phyloP scores from a whole-genome alignment of 2,329 filamentous ascomycete genomes.

The Ophiocordyceps camponoti-rufipedis region DNA sequence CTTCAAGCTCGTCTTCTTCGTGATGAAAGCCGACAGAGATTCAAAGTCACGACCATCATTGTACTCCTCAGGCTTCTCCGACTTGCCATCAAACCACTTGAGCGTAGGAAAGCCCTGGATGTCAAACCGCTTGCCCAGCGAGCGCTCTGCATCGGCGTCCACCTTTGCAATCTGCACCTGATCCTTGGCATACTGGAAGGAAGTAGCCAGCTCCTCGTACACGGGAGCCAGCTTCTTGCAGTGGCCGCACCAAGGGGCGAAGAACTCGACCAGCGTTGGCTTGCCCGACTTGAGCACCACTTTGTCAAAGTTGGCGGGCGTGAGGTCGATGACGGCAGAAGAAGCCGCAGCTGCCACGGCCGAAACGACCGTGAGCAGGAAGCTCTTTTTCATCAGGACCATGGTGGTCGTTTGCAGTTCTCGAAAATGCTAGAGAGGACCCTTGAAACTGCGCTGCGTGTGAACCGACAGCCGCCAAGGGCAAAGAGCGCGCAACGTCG shows the following conservation, averaged over 20 bases:
- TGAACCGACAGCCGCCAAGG: too few relatives aligned
- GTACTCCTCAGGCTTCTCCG: conserved; percentile 69
- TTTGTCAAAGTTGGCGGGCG: conserved; percentile 79
- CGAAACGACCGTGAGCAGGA: conserved; percentile 36
- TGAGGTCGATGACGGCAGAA: conserved; percentile 78
- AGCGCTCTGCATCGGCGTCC: conserved; percentile 77
- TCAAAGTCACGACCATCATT: conserved; percentile 76
- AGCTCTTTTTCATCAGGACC: conserved; percentile 38
- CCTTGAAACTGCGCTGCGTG: not conserved
- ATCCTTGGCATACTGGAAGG: conserved; percentile 52
- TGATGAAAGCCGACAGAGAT: conserved; percentile 61
- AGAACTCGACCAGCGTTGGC: conserved; percentile 94
- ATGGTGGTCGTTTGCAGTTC: conserved; percentile 14
- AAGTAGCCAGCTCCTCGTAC: conserved; percentile 73
- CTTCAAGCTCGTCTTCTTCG: conserved; percentile 73
- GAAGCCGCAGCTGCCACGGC: conserved; percentile 35
- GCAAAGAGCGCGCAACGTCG: too few relatives aligned
- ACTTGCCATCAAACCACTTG: conserved; percentile 96
- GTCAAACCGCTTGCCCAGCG: conserved; percentile 68
- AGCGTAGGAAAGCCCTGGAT: conserved; percentile 92
- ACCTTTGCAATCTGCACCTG: conserved; percentile 86
- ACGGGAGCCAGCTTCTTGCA: conserved; percentile 94
- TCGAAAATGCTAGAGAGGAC: not conserved
- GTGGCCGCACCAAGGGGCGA: conserved; percentile 96
- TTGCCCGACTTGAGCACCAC: conserved; percentile 82